phyloP scores from a whole-genome alignment of 768 basidiomycete genomes.

The Suillus alpinus region DNA sequence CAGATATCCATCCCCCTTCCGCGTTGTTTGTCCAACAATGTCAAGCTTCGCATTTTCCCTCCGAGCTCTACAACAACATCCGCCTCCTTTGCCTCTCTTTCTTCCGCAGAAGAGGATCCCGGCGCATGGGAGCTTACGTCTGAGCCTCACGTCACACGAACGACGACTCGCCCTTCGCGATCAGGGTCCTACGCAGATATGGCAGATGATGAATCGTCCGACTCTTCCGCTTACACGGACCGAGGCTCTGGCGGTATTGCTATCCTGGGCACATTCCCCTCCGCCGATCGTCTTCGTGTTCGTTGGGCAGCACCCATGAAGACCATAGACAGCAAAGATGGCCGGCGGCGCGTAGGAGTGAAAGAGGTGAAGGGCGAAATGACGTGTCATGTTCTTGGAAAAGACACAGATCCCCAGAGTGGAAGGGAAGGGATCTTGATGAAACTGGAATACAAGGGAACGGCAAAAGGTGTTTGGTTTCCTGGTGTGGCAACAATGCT shows the following conservation, averaged over 20 bases:
- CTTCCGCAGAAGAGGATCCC: conserved; percentile 70
- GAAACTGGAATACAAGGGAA: conserved; percentile 67
- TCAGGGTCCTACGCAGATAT: conserved; percentile 64
- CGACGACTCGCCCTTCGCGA: conserved; percentile 46
- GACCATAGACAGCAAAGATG: conserved; percentile 44
- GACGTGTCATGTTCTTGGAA: conserved; percentile 57
- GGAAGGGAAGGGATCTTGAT: conserved; percentile 55
- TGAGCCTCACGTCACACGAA: conserved; percentile 72
- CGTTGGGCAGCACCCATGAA: conserved; percentile 73
- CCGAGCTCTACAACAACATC: conserved; percentile 48
- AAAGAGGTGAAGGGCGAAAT: conserved; percentile 67
- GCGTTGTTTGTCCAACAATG: conserved; percentile 72
- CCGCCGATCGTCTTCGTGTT: conserved; percentile 70
- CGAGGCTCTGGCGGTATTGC: conserved; percentile 58
- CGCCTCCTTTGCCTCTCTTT: conserved; percentile 70
- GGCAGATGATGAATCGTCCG: conserved; percentile 81
- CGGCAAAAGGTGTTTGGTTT: conserved; percentile 77
- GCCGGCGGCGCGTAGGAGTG: conserved; percentile 67
- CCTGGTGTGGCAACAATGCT: conserved; percentile 80
- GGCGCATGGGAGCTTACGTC: conserved; percentile 73
- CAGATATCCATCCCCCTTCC: conserved; percentile 78
- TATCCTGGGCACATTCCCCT: conserved; percentile 77
- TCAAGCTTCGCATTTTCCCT: conserved; percentile 72
- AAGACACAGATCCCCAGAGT: conserved; percentile 35
- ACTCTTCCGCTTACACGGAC: conserved; percentile 53